Evolutionary conservation across 2,329 filamentous ascomycete genomes (phyloP).

Genomic region (Cryphonectria naterciae): DNA sequence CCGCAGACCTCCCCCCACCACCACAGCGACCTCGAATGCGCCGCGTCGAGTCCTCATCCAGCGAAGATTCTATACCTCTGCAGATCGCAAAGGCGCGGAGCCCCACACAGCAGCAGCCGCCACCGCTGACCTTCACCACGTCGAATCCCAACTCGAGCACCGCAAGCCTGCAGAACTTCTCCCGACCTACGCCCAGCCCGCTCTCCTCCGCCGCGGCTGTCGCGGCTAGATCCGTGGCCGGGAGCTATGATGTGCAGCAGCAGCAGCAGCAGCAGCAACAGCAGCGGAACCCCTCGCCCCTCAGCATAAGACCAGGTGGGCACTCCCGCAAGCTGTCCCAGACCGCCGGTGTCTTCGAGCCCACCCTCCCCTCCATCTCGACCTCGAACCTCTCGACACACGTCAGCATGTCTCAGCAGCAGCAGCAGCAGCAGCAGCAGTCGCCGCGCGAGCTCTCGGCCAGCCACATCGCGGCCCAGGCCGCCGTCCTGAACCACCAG

Average conservation of each 20-base stretch:
- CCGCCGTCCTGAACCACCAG: constrained; percentile 69
- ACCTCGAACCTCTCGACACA: constrained; percentile 57
- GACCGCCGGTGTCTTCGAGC: constrained; percentile 77
- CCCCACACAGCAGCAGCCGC: constrained; percentile 33
- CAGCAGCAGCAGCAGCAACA: constrained; percentile 26
- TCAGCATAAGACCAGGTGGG: constrained; percentile 42
- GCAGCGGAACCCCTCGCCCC: constrained; percentile 46
- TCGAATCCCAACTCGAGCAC: constrained; percentile 53
- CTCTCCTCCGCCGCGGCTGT: constrained; percentile 38
- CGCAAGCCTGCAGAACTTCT: constrained; percentile 60
- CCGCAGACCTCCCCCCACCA: constrained; percentile 31
- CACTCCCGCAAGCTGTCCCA: constrained; percentile 71
- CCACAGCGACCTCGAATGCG: constrained; percentile 43
- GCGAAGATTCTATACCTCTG: constrained; percentile 43
- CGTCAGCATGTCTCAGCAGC: constrained; percentile 48
- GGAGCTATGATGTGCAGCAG: constrained; percentile 30
- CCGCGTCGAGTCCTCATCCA: constrained; percentile 51
- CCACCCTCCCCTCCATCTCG: constrained; percentile 67
- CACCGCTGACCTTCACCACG: constrained; percentile 45
- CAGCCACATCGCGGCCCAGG: constrained; percentile 81
- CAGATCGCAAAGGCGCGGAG: constrained; percentile 50
- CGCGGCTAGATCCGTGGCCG: constrained; percentile 28
- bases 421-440: constrained; percentile 48
- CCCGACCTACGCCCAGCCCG: constrained; percentile 50
- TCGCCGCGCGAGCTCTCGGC: constrained; percentile 58